Conservation (phyloP, 2,329 filamentous ascomycete genomes). For the Neonectria faginata region DNA sequence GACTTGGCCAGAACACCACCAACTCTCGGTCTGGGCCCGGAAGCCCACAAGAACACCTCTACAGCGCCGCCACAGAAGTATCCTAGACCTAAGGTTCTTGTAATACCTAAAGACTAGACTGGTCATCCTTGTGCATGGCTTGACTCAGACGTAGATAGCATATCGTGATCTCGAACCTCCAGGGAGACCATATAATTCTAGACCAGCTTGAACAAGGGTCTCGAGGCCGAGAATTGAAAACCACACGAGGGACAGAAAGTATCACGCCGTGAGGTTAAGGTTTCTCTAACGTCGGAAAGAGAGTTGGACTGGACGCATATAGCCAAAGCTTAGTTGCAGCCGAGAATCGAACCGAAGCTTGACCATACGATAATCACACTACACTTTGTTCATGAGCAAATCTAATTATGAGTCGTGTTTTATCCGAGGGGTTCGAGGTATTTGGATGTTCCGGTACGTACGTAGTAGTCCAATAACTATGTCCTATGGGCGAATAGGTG, state of each 20-base stretch:
- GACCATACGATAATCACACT: neutral
- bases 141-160: constrained; percentile 6
- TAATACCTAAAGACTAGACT: neutral
- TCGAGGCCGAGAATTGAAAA: neutral
- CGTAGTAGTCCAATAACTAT: neutral
- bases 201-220: constrained; percentile 18
- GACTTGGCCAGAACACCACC: neutral
- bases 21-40: neutral
- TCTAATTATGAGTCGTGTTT: neutral
- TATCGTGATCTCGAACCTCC: constrained; percentile 2
- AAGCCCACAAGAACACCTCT: neutral
- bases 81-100: neutral
- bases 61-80: neutral
- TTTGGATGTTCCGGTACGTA: neutral
- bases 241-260: neutral
- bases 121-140: neutral
- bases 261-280: neutral
- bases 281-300: neutral
- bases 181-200: constrained; percentile 1
- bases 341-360: neutral
- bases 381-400: neutral
- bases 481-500: neutral
- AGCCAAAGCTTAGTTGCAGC: neutral
- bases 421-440: neutral
- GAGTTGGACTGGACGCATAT: neutral